phyloP scores from a whole-genome alignment of 2,329 filamentous ascomycete genomes.

The Alternaria infectoria region DNA sequence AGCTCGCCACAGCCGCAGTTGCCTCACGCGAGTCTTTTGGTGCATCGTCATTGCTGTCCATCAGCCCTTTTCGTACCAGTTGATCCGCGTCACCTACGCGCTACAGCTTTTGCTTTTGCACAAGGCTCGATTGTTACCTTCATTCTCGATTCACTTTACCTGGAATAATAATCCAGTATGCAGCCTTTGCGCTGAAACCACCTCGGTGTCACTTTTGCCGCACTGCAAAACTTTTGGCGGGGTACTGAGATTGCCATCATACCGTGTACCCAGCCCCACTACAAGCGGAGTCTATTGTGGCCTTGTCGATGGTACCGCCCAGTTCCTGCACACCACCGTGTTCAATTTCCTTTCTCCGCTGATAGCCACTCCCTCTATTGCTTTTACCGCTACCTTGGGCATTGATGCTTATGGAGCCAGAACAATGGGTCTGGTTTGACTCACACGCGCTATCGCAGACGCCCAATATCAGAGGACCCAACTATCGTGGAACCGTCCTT shows the following conservation, averaged over 20 bases:
- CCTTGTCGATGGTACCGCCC: constrained; percentile 12
- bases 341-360: constrained; percentile 12
- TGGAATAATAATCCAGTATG: neutral
- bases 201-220: constrained; percentile 9
- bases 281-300: constrained; percentile 10
- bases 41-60: constrained; percentile 11
- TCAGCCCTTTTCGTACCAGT: constrained; percentile 1
- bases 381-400: neutral
- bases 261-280: constrained; percentile 15
- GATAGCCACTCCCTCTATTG: constrained; percentile 1
- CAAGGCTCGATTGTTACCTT: neutral
- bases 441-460: constrained; percentile 6
- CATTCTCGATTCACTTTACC: neutral
- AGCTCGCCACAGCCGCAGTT: constrained; percentile 32
- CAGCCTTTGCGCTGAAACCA: neutral
- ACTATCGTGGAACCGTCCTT: neutral
- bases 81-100: neutral
- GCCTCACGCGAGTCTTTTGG: constrained; percentile 25
- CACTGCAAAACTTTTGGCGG: constrained; percentile 21
- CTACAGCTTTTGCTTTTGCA: constrained; percentile 1
- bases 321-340: constrained; percentile 24
- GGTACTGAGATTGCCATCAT: constrained; percentile 19
- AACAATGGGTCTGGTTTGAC: constrained; percentile 4
- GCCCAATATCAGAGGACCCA: neutral
- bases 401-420: neutral